Conservation (phyloP, 441 rosid species). For the Rhodomyrtus psidioides region DNA sequence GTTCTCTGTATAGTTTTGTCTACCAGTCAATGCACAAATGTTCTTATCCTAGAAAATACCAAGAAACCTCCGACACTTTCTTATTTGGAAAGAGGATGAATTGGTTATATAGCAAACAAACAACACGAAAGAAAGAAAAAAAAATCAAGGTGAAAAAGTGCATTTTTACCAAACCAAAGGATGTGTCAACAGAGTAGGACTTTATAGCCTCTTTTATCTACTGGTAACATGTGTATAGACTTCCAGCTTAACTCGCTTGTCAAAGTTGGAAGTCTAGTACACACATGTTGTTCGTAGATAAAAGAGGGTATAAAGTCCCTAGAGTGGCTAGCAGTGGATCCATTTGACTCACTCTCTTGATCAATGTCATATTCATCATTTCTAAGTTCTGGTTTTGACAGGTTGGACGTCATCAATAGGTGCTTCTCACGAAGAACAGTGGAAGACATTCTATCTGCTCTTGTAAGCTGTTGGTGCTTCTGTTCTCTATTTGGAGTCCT, state of each 20-base stretch:
- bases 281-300: too few relatives aligned
- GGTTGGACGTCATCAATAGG: slow-evolving; percentile 68
- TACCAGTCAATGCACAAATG: background rate
- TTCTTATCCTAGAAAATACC: background rate
- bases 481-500: background rate
- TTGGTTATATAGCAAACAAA: background rate
- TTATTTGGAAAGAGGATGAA: background rate
- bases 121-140: background rate
- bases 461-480: slow-evolving; percentile 44
- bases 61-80: background rate
- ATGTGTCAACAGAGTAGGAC: background rate
- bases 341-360: background rate
- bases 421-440: slow-evolving; percentile 76
- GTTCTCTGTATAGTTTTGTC: background rate
- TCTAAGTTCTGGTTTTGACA: slow-evolving; percentile 16
- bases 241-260: background rate
- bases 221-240: background rate
- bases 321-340: background rate
- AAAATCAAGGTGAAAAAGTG: background rate
- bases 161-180: background rate
- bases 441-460: slow-evolving; percentile 74
- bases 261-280: background rate
- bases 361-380: background rate
- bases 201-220: background rate
- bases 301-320: background rate